Base-by-base conservation (phyloP, 2,329 filamentous ascomycete species). In the Tolypocladium pustulatum region DNA sequence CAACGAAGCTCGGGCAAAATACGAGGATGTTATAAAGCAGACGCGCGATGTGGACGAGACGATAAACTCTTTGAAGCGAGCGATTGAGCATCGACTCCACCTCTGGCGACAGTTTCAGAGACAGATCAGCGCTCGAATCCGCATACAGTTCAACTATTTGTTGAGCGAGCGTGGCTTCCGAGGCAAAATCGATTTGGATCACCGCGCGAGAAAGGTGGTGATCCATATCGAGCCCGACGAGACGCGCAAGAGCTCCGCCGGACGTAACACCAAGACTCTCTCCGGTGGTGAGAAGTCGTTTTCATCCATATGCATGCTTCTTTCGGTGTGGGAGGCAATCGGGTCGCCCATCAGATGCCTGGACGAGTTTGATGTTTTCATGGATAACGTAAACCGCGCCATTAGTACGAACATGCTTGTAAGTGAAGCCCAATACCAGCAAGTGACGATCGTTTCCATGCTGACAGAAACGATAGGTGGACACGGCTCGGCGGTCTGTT, bases 331-430 rank as follows among this genome's bases (percentile, higher is more conserved):
- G 94, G 94, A 99, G 70, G 93, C 94, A 36, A 99, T 99, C 88
- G 93, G 94, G 13, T 95, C 91, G 22, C 93, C 92, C 0, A 88
- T 99, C 61, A 85, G 94, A 58, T 99, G 94, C 68, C 79, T 99
- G 57, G 94, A 99, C 73, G 94, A 99, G 73, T 99, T 97, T 69
- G 94, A 99, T 71, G 94, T 99, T 37, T 99, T 97, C 78, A 99
- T 99, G 94, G 94, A 99, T 73, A 91, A 88, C 65, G 90, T 97
- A 60, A 99, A 99, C 73, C 86, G 94, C 61, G 90, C 89, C 58
- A 89, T 95, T 65, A 95, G 90, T 69, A 96, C 96, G 66, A 89
- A 89, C 62, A 91, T 99, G 88, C 89, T 99, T 72, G 88, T 91
- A 76, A 77, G 86, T 80, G 51, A 32, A 38, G 25, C 15, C 2